phyloP scores from a whole-genome alignment of 805 yeast species.

The Ogataea methanolica region DNA sequence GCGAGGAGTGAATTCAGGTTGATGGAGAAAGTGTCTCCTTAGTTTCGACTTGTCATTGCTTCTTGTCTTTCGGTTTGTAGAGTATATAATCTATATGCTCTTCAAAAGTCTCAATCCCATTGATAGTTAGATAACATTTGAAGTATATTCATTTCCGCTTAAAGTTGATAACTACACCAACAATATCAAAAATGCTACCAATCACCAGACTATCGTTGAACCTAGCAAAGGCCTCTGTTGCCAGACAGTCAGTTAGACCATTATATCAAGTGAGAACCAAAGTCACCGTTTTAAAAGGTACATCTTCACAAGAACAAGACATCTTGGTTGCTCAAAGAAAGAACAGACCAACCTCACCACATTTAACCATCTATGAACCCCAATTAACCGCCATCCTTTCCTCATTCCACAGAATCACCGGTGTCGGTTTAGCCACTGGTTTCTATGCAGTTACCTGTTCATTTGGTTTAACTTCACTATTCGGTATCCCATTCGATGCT shows the following conservation, averaged over 20 bases:
- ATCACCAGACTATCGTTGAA: constrained; percentile 18
- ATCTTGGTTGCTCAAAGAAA: constrained; percentile 77
- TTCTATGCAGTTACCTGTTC: constrained; percentile 75
- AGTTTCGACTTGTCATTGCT: no score
- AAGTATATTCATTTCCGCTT: not conserved
- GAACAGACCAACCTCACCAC: constrained; percentile 89
- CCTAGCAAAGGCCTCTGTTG: constrained; percentile 8
- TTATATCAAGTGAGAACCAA: constrained; percentile 24
- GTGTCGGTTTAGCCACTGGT: constrained; percentile 74
- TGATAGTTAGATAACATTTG: not conserved
- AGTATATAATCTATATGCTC: not conserved
- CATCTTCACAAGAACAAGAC: constrained; percentile 60
- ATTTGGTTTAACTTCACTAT: constrained; percentile 64
- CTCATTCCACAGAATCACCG: constrained; percentile 79
- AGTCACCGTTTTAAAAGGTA: constrained; percentile 42
- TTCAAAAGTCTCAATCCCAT: not conserved
- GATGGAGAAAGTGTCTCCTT: no score
- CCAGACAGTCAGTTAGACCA: constrained; percentile 18
- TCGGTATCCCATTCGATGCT: constrained; percentile 56
- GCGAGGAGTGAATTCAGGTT: not conserved
- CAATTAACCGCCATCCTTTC: constrained; percentile 85
- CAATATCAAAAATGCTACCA: constrained; percentile 10
- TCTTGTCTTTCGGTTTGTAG: no score
- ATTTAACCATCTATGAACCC: constrained; percentile 83
- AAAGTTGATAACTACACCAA: not conserved